Base-by-base conservation (phyloP, 1,284 basidiomycete species). In the Grifola frondosa region DNA sequence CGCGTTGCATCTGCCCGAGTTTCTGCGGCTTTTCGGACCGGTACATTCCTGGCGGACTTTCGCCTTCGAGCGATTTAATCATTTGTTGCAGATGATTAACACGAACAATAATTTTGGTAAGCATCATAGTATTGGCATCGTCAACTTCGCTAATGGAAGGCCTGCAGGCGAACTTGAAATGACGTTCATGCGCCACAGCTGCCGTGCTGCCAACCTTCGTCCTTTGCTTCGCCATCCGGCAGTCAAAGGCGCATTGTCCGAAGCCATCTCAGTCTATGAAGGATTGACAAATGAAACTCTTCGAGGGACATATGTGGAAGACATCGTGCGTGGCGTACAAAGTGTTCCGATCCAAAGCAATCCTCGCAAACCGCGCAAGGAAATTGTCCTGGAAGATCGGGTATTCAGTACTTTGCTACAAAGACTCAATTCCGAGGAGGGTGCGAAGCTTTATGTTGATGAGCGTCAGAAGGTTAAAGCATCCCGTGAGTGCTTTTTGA, bases 41-140 rank as follows among this genome's bases (percentile, higher is more conserved):
- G 57, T 61, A 3, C 66, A 70, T 44, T 52, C 62, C 0, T 62
- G 61, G 49, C 55, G 65, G 37, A 53, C 59, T 1, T 65, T 61
- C 5, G 54, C 55, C 1, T 69, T 62, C 19, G 58, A 72, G 29
- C 44, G 54, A 1, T 55, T 62, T 19, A 71, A 68, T 23, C 53
- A 62, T 11, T 44, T 60, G 8, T 49, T 71, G 7, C 67, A 69
- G 35, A 29, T 35, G 4, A 42, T 64, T 9, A 60, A 60, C 6
- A 68, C 53, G 2, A 71, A 71, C 36, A 23, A 33, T 16, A 32
- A 29, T 5, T 40, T 40, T 31, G n/a, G n/a, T n/a, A 25, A 22
- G 38, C 19, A 13, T 4, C n/a, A 1, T 13, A 15, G 5, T 11
- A 22, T 23, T 15, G 10, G 20, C 2, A 4, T 2, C 13, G 11